These are phyloP conservation scores for Linnemannia hyalina DNA, from an alignment of 192 early-diverging fungal species.

Conservation along the genomic window DNA sequence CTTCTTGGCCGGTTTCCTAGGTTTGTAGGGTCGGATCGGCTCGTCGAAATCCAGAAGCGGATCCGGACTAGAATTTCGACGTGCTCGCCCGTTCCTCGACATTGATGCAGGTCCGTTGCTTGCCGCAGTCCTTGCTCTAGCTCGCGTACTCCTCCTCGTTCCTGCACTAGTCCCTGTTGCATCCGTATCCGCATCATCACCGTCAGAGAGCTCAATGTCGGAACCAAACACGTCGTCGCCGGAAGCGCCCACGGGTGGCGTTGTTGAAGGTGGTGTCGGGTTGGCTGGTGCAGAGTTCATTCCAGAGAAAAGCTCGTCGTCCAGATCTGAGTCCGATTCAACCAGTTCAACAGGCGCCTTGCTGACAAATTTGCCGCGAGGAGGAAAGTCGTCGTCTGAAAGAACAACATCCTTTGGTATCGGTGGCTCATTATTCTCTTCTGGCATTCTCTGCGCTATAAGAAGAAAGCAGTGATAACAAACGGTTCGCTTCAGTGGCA, in stretches of 20 bases:
- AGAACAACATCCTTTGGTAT: neutral
- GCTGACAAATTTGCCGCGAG: constrained; percentile 10
- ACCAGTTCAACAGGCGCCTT: constrained; percentile 11
- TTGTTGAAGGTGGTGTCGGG: neutral
- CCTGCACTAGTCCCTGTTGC: neutral
- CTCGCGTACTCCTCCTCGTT: neutral
- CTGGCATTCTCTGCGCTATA: neutral
- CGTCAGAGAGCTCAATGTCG: constrained; percentile 8
- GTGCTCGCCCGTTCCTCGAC: neutral
- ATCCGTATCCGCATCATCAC: neutral
- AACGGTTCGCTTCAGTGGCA: neutral
- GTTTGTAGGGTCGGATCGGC: neutral
- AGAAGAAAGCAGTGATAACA: no score
- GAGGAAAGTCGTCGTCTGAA: constrained; percentile 41
- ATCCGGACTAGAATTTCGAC: constrained; percentile 2
- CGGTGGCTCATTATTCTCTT: neutral
- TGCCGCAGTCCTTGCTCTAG: neutral
- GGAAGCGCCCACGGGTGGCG: neutral
- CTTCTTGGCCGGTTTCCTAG: neutral
- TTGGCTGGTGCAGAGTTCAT: neutral
- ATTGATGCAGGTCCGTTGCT: neutral
- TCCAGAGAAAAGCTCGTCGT: constrained; percentile 27
- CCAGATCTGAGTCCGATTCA: constrained; percentile 47
- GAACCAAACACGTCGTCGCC: neutral
- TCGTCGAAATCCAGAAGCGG: neutral